phyloP scores from a whole-genome alignment of 2,329 filamentous ascomycete species.

The Cryphonectria parasitica region DNA sequence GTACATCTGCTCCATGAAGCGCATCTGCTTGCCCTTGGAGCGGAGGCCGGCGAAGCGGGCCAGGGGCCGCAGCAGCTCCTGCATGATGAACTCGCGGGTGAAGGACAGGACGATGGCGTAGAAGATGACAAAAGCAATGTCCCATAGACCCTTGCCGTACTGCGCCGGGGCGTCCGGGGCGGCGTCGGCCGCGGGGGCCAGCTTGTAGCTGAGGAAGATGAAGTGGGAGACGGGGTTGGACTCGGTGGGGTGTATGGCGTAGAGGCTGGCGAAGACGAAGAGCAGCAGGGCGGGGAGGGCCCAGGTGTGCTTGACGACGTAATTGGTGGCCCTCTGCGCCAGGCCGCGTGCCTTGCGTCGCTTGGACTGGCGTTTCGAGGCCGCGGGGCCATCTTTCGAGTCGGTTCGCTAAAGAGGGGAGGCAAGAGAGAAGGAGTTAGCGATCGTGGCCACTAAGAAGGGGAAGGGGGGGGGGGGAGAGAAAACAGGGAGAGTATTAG shows the following conservation, averaged over 20 bases:
- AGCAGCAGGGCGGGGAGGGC: slow-evolving; percentile 71
- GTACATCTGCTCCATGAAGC: slow-evolving; percentile 97
- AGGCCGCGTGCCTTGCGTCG: slow-evolving; percentile 59
- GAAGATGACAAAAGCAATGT: slow-evolving; percentile 85
- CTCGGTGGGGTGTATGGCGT: slow-evolving; percentile 74
- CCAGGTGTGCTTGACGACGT: slow-evolving; percentile 62
- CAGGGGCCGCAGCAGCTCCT: slow-evolving; percentile 79
- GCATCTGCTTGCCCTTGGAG: slow-evolving; percentile 76
- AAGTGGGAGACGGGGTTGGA: slow-evolving; percentile 80
- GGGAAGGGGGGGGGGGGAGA: not conserved
- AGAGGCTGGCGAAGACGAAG: slow-evolving; percentile 65
- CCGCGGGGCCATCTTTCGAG: slow-evolving; percentile 33
- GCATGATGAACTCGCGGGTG: slow-evolving; percentile 95
- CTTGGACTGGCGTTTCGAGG: slow-evolving; percentile 53
- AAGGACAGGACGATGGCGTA: slow-evolving; percentile 91
- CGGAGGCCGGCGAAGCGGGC: slow-evolving; percentile 71
- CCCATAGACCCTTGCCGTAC: slow-evolving; percentile 88
- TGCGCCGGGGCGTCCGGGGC: slow-evolving; percentile 56
- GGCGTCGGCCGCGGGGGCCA: slow-evolving; percentile 54
- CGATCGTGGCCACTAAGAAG: not conserved
- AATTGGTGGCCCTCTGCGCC: slow-evolving; percentile 57
- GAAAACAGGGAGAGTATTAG: not conserved
- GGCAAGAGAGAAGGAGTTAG: slow-evolving; percentile 27
- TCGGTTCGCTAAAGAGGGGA: slow-evolving; percentile 29
- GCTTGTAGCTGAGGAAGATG: slow-evolving; percentile 87